These are phyloP conservation scores for Ustilago hordei DNA, from an alignment of 1,284 basidiomycete genomes.

Conservation along the genomic window DNA sequence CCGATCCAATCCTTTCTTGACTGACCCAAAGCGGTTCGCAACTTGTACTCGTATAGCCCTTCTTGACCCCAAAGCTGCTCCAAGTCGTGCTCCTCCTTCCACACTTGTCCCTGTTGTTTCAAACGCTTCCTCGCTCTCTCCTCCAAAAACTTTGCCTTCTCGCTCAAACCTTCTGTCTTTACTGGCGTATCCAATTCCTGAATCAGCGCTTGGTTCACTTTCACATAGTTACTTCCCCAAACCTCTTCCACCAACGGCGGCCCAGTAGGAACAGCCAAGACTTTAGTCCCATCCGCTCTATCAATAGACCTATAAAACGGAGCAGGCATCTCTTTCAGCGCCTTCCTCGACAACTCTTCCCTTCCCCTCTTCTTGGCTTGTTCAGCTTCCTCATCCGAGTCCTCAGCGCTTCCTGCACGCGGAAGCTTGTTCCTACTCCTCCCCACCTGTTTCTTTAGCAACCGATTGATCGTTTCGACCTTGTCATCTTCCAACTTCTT, in stretches of 20 bases:
- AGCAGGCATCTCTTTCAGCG: constrained; percentile 45
- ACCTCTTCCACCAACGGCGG: constrained; percentile 27
- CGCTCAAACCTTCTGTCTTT: not conserved
- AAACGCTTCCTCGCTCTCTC: constrained; percentile 28
- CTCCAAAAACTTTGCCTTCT: constrained; percentile 11
- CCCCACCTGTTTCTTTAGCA: constrained; percentile 79
- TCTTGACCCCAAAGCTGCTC: constrained; percentile 43
- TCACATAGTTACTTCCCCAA: constrained; percentile 16
- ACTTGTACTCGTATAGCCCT: constrained; percentile 47
- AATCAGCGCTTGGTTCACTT: constrained; percentile 31
- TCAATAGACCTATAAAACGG: constrained; percentile 36
- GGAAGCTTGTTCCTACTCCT: constrained; percentile 55
- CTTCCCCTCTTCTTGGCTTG: constrained; percentile 16
- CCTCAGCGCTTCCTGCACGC: constrained; percentile 26
- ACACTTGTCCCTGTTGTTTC: constrained; percentile 9
- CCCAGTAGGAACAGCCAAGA: constrained; percentile 31
- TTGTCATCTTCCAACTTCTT: constrained; percentile 94
- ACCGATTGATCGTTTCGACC: constrained; percentile 86
- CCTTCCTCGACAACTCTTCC: constrained; percentile 35
- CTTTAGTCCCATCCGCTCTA: constrained; percentile 22
- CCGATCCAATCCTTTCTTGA: constrained; percentile 43
- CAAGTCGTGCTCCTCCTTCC: constrained; percentile 31
- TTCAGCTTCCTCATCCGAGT: constrained; percentile 37
- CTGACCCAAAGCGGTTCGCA: constrained; percentile 29
- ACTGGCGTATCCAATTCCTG: constrained; percentile 24